Evolutionary conservation across 2,329 filamentous ascomycete genomes (phyloP).

Genomic region (Pseudogymnoascus sp.): DNA sequence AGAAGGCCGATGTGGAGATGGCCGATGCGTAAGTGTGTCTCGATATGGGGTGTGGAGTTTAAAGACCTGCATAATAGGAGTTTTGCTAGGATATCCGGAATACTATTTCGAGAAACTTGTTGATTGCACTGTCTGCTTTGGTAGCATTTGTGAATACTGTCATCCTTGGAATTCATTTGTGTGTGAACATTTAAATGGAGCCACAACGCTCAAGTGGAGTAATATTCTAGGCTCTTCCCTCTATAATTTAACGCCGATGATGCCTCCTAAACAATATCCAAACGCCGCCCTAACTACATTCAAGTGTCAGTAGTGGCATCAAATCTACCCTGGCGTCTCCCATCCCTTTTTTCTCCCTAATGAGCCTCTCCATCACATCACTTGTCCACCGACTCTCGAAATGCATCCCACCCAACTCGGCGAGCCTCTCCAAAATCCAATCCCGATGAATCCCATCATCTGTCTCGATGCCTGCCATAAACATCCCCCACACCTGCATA

Average conservation of each 20-base stretch:
- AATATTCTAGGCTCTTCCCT: neutral
- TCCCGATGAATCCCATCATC: conserved; percentile 27
- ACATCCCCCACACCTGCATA: conserved; percentile 25
- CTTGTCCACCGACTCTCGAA: neutral
- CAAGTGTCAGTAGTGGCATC: neutral
- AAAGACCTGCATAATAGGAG: neutral
- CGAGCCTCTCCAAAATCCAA: conserved; percentile 25
- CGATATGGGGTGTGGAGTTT: conserved; percentile 1
- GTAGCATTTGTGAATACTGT: too few species aligned
- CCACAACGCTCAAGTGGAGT: too few species aligned
- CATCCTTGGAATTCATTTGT: too few species aligned
- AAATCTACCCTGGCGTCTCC: neutral
- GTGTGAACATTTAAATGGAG: too few species aligned
- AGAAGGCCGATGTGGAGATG: conserved; percentile 2
- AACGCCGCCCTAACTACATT: neutral
- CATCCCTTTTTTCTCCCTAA: neutral
- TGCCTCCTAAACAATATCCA: neutral
- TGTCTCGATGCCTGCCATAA: conserved; percentile 31
- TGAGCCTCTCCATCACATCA: neutral
- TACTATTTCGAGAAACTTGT: neutral
- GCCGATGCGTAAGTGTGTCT: neutral
- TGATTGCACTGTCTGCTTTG: neutral
- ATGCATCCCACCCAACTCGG: neutral
- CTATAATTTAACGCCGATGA: neutral
- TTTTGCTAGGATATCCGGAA: conserved; percentile 7